Conservation (phyloP, 805 yeast species). For the Starmera amethionina region DNA sequence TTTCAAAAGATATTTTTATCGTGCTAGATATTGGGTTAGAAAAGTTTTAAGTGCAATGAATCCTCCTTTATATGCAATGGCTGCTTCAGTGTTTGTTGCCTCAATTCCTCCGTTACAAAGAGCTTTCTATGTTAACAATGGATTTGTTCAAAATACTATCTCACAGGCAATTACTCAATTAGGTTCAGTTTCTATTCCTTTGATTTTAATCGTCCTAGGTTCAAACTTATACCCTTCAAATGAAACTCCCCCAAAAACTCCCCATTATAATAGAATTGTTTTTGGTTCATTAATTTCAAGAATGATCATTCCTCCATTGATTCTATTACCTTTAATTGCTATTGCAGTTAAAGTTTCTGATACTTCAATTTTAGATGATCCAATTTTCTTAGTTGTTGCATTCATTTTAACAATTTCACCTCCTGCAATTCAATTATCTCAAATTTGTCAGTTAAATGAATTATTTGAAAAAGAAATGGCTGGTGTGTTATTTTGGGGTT, state of each 20-base stretch:
- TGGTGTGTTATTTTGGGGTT: conserved; percentile 76
- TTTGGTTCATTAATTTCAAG: conserved; percentile 64
- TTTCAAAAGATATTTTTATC: not conserved
- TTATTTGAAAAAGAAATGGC: conserved; percentile 77
- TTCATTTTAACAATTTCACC: conserved; percentile 71
- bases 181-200: conserved; percentile 70
- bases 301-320: conserved; percentile 67
- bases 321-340: conserved; percentile 60
- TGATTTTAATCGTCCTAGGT: conserved; percentile 67
- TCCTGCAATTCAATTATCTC: conserved; percentile 77
- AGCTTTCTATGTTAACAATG: conserved; percentile 44
- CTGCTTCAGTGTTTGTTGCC: conserved; percentile 58
- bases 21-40: not conserved
- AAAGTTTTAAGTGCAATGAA: conserved; percentile 44
- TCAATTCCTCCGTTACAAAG: conserved; percentile 49
- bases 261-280: conserved; percentile 51
- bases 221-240: conserved; percentile 64
- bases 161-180: conserved; percentile 53
- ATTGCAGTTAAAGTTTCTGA: conserved; percentile 51
- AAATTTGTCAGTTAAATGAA: conserved; percentile 68
- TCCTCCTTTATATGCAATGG: conserved; percentile 79
- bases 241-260: conserved; percentile 58
- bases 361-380: conserved; percentile 68
- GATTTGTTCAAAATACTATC: conserved; percentile 58
- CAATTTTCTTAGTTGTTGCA: conserved; percentile 68